These are phyloP conservation scores for Ceratobasidium theobromae DNA, from an alignment of 1,284 basidiomycete genomes.

Conservation along the genomic window DNA sequence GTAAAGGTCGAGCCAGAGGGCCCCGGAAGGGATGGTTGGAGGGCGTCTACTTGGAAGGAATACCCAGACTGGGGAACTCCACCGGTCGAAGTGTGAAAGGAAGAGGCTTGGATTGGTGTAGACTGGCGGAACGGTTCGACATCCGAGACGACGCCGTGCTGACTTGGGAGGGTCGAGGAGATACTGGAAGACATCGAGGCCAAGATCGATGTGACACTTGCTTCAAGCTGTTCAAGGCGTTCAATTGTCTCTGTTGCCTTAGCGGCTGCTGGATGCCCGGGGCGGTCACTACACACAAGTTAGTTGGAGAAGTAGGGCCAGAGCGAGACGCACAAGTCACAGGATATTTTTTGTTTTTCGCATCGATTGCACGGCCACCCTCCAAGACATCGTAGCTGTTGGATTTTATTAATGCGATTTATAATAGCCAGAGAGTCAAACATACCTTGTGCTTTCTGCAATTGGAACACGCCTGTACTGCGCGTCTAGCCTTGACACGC, in stretches of 20 bases:
- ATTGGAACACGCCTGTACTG: not conserved
- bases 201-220: not conserved
- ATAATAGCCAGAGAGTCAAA: not conserved
- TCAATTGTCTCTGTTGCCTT: not conserved
- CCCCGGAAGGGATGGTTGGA: not conserved
- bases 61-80: not conserved
- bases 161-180: not conserved
- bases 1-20: not conserved
- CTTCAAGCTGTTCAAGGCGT: not conserved
- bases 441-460: not conserved
- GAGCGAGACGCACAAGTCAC: not conserved
- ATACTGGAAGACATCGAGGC: not conserved
- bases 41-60: not conserved
- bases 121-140: not conserved
- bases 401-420: not conserved
- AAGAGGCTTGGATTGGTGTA: not conserved
- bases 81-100: too few relatives aligned
- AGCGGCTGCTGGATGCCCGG: not conserved
- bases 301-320: not conserved
- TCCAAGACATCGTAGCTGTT: not conserved
- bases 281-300: not conserved
- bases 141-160: not conserved
- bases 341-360: not conserved
- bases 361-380: not conserved
- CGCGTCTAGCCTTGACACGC: not conserved